Evolutionary conservation across 73 alveolate species (phyloP), one percentile per base, ranked within the genome.

Genomic region (Breviolum minutum): DNA sequence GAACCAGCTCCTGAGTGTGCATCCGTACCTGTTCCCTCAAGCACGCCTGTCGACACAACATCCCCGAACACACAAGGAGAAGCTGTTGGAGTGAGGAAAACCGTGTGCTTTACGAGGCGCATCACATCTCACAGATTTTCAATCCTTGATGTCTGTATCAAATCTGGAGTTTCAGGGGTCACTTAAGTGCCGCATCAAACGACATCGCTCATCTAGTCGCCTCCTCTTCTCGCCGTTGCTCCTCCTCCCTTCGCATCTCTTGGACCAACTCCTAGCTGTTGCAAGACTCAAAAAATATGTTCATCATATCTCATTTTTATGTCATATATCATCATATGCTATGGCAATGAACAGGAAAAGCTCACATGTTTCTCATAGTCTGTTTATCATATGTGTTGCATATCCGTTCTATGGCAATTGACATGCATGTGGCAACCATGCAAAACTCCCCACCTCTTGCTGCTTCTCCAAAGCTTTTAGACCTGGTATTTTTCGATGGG

Each of bases 161-260:
- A 0, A 40, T 40, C 54, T 40, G 54, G 54, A 40, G 54, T 40
- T 40, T 40, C 3, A 3, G 54, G 54, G 0, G 54, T 40, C 5
- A 40, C 54, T 3, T 3, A 40, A 40, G 54, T 40, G 54, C 0
- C 54, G 54, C 54, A 40, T 40, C 81, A 22, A 13, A 71, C n/a
- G 26, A 71, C 10, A 8, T 6, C 26, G 13, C 81, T 13, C 30
- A 20, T 20, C 81, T 13, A 17, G 10, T 8, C 85, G 95, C 97
- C 97, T 92, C 97, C 89, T 73, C 89, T 20, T 80, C 64, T 8
- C 97, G 88, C 40, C 85, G 85, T 9, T 92, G 66, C 73, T 73
- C 90, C 20, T 73, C 97, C 5, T 92, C 97, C 5, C 83, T 64
- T 68, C 27, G 97, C 97, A 92, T 71, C 29, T 92, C 69, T 68